Percentiles rank a stretch among this genome's conserved stretches.
These are phyloP conservation scores for Dactylellina drechsleri DNA, from an alignment of 2,329 filamentous ascomycete species.

Conservation along the genomic window DNA sequence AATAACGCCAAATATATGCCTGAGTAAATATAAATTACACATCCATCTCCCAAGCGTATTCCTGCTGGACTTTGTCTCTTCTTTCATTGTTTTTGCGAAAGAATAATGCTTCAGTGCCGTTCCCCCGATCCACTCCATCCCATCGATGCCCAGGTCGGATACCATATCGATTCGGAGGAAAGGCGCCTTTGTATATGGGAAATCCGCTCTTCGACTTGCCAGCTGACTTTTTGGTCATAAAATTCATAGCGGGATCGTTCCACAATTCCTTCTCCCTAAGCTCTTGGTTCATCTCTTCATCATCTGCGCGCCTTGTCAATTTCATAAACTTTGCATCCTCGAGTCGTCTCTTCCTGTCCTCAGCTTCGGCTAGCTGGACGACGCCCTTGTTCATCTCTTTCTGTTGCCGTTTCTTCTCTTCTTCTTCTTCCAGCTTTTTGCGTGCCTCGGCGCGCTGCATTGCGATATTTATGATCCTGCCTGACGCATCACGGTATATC, in stretches of 20 bases:
- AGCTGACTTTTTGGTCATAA: slow-evolving; percentile 70
- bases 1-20: slow-evolving; percentile 25
- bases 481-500: slow-evolving; percentile 93
- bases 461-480: slow-evolving; percentile 89
- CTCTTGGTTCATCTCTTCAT: slow-evolving; percentile 84
- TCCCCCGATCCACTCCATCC: slow-evolving; percentile 95
- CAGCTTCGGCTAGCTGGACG: slow-evolving; percentile 77
- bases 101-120: slow-evolving; percentile 91
- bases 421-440: slow-evolving; percentile 78
- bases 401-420: slow-evolving; percentile 71
- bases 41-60: slow-evolving; percentile 98
- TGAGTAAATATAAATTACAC: slow-evolving; percentile 65
- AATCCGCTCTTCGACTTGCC: slow-evolving; percentile 65
- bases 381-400: slow-evolving; percentile 81
- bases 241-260: slow-evolving; percentile 92
- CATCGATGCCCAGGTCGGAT: slow-evolving; percentile 92
- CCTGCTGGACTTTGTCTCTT: slow-evolving; percentile 78
- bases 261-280: slow-evolving; percentile 80
- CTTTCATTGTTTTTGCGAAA: slow-evolving; percentile 86
- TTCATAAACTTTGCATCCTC: slow-evolving; percentile 84
- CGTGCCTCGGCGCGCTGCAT: slow-evolving; percentile 89
- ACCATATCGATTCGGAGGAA: slow-evolving; percentile 89
- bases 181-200: slow-evolving; percentile 80
- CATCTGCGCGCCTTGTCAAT: slow-evolving; percentile 82
- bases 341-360: slow-evolving; percentile 73